Conservation (phyloP, 345 rosid genomes). For the Euphorbia tirucalli region DNA sequence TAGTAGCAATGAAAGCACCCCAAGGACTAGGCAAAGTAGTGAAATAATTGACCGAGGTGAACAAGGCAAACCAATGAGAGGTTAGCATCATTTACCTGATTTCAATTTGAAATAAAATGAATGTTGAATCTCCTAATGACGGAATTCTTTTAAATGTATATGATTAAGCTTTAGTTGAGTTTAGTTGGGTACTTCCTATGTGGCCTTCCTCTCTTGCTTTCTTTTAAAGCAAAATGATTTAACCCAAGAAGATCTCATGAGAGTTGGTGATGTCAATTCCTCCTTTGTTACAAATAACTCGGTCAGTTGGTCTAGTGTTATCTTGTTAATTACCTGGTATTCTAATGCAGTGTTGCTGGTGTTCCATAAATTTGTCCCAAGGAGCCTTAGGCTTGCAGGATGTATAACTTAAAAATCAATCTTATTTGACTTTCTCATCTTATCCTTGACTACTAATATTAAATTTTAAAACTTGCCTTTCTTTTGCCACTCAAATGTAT, state of each 20-base stretch:
- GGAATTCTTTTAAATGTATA: background rate
- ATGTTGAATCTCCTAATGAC: no score
- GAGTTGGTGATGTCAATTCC: no score
- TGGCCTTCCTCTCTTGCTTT: background rate
- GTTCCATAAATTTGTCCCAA: background rate
- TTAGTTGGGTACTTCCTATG: background rate
- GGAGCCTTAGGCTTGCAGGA: background rate
- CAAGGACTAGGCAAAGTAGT: constrained; percentile 32
- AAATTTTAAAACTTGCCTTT: background rate
- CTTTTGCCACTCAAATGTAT: background rate
- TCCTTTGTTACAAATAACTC: no score
- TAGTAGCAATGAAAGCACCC: constrained; percentile 48
- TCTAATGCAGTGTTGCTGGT: background rate
- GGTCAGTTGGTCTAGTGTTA: no score
- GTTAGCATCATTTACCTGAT: constrained; percentile 28
- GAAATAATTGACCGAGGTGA: constrained; percentile 31
- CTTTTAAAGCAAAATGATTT: background rate
- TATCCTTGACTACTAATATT: background rate
- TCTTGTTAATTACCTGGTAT: constrained; percentile 1
- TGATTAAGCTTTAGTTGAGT: no score
- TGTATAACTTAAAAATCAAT: background rate
- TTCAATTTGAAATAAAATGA: constrained; percentile 3
- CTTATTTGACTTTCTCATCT: background rate
- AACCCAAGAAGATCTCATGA: background rate
- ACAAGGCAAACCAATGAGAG: constrained; percentile 38